Percentiles rank a stretch among this genome's conserved stretches.
Evolutionary conservation across 768 basidiomycete genomes (phyloP).

Genomic region (Kwoniella europaea): DNA sequence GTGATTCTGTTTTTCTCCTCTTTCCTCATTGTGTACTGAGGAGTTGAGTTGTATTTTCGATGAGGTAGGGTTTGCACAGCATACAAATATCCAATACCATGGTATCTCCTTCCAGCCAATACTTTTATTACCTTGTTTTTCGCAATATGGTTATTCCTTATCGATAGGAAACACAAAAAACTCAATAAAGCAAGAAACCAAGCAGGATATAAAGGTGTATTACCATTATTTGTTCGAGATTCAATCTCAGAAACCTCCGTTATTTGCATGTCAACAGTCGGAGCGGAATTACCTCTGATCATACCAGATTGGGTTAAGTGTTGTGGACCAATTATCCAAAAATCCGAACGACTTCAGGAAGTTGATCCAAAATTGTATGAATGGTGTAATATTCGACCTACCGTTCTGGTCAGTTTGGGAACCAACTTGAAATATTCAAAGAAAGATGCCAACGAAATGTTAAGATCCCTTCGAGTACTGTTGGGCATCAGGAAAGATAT

Average conservation of each 20-base stretch:
- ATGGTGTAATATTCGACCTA: conserved; percentile 23
- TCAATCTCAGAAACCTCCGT: neutral
- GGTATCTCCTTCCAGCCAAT: conserved; percentile 28
- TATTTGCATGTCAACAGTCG: conserved; percentile 32
- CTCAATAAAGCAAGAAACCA: conserved; percentile 25
- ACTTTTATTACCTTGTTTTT: conserved; percentile 19
- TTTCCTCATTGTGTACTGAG: too few relatives aligned
- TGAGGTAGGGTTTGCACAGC: conserved; percentile 19
- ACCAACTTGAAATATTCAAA: conserved; percentile 19
- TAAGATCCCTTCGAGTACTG: conserved; percentile 16
- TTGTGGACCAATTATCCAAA: conserved; percentile 37
- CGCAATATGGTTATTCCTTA: conserved; percentile 6
- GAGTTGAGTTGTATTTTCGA: neutral
- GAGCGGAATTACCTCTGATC: conserved; percentile 28
- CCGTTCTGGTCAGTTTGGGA: conserved; percentile 35
- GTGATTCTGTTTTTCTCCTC: neutral
- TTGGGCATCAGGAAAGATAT: conserved; percentile 30
- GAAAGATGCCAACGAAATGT: conserved; percentile 19
- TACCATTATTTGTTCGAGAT: conserved; percentile 17
- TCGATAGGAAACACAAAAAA: conserved; percentile 18
- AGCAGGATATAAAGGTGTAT: conserved; percentile 30
- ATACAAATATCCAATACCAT: conserved; percentile 30
- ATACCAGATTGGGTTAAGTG: conserved; percentile 24
- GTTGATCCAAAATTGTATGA: conserved; percentile 28
- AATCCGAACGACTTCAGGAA: conserved; percentile 3